Percentiles rank a stretch among this genome's conserved stretches.
These are phyloP conservation scores for Xylariaceae sp. DNA, from an alignment of 2,329 filamentous ascomycete genomes.

Conservation along the genomic window DNA sequence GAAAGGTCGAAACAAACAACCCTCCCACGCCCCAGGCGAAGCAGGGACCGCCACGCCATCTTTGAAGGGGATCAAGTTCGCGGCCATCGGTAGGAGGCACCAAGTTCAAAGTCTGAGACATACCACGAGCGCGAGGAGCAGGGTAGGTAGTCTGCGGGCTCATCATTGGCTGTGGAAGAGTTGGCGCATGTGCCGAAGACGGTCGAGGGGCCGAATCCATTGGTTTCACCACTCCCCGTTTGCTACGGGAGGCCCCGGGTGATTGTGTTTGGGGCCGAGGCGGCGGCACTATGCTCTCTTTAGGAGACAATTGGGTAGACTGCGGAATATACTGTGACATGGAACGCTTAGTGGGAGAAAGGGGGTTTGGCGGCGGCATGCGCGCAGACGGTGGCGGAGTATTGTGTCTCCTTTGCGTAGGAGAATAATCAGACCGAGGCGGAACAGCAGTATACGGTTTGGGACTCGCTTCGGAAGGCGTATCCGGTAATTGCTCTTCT, in stretches of 20 bases:
- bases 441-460: constrained; percentile 24
- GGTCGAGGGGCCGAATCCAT: constrained; percentile 48
- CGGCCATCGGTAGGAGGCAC: constrained; percentile 60
- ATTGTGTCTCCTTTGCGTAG: constrained; percentile 35
- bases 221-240: constrained; percentile 31
- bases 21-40: constrained; percentile 88
- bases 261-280: constrained; percentile 59
- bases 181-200: constrained; percentile 47
- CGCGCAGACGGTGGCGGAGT: constrained; percentile 45
- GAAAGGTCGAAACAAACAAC: constrained; percentile 75
- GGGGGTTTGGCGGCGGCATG: constrained; percentile 36
- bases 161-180: constrained; percentile 32
- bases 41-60: constrained; percentile 86
- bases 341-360: constrained; percentile 53
- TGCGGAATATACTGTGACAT: constrained; percentile 49
- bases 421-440: constrained; percentile 37
- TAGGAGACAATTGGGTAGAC: constrained; percentile 29
- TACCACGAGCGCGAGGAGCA: constrained; percentile 42
- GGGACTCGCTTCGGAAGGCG: constrained; percentile 24
- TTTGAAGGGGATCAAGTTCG: constrained; percentile 70
- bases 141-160: constrained; percentile 23
- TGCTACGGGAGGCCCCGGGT: constrained; percentile 45
- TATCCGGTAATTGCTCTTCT: constrained; percentile 44
- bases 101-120: constrained; percentile 53
- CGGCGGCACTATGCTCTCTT: constrained; percentile 46